phyloP scores from a whole-genome alignment of 768 basidiomycete species.

The Psilocybe tampanensis region DNA sequence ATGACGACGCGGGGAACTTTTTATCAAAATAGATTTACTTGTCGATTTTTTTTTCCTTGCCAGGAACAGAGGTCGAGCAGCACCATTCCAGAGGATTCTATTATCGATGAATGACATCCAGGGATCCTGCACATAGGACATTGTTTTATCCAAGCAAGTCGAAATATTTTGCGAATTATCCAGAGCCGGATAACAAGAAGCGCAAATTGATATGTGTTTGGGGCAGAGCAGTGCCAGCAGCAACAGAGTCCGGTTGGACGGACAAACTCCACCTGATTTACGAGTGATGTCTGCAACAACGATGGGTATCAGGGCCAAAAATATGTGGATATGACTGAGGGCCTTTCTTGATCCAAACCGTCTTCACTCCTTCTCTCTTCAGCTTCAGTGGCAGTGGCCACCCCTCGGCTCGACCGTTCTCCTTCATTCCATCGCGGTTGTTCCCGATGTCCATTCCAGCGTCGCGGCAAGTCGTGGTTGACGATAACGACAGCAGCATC shows the following conservation, averaged over 20 bases:
- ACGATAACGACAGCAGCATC: constrained; percentile 23
- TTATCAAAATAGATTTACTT: not conserved
- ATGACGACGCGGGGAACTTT: not conserved
- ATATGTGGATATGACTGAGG: not conserved
- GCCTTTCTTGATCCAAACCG: not conserved
- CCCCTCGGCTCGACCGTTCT: too few relatives aligned
- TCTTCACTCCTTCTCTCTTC: not conserved
- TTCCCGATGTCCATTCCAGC: not conserved
- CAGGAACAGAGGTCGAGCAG: too few relatives aligned
- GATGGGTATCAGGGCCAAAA: not conserved
- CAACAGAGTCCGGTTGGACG: not conserved
- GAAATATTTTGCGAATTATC: too few relatives aligned
- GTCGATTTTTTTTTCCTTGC: too few relatives aligned
- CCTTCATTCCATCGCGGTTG: too few relatives aligned
- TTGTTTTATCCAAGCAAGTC: too few relatives aligned
- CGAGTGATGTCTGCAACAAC: not conserved
- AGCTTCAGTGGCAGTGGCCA: not conserved
- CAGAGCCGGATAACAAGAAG: not conserved
- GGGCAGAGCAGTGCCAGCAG: not conserved
- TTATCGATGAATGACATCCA: too few relatives aligned
- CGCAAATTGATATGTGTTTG: not conserved
- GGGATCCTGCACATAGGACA: too few relatives aligned
- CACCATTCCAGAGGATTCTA: too few relatives aligned
- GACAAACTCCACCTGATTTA: not conserved
- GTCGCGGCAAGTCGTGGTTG: constrained; percentile 21